phyloP scores from a whole-genome alignment of 1,139 yeast genomes.

The Candida gigantensis region DNA sequence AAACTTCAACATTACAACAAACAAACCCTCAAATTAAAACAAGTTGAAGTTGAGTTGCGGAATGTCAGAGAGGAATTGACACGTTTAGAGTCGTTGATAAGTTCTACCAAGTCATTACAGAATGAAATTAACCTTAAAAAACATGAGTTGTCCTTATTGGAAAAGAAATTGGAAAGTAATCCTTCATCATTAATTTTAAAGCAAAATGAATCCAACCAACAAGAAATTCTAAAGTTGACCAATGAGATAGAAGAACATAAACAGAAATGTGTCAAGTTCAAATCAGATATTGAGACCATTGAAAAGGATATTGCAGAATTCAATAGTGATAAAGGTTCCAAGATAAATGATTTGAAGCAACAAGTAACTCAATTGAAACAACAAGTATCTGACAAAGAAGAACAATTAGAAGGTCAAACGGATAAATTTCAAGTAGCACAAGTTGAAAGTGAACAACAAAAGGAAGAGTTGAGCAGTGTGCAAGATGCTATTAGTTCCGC shows the following conservation, averaged over 20 bases:
- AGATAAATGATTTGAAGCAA: constrained; percentile 64
- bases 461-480: constrained; percentile 52
- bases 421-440: constrained; percentile 64
- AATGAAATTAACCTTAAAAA: constrained; percentile 64
- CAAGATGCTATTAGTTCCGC: constrained; percentile 42
- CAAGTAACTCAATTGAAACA: constrained; percentile 49
- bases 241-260: constrained; percentile 39
- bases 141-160: constrained; percentile 67
- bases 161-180: constrained; percentile 60
- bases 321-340: constrained; percentile 74
- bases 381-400: constrained; percentile 41
- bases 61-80: constrained; percentile 42
- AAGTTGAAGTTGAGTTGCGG: constrained; percentile 41
- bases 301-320: constrained; percentile 85
- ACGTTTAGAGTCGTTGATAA: constrained; percentile 48
- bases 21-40: constrained; percentile 41
- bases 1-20: constrained; percentile 69
- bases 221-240: constrained; percentile 50
- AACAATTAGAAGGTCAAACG: constrained; percentile 45
- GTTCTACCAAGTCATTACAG: constrained; percentile 58
- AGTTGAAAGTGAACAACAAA: constrained; percentile 70
- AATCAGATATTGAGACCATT: constrained; percentile 52
- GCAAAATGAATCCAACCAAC: constrained; percentile 48
- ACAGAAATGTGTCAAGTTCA: constrained; percentile 23
- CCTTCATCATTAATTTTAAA: constrained; percentile 58